A percentile compares a stretch with the other conserved stretches of the same genome.
phyloP scores from a whole-genome alignment of 129 eudicot genomes.

The Dittrichia graveolens region DNA sequence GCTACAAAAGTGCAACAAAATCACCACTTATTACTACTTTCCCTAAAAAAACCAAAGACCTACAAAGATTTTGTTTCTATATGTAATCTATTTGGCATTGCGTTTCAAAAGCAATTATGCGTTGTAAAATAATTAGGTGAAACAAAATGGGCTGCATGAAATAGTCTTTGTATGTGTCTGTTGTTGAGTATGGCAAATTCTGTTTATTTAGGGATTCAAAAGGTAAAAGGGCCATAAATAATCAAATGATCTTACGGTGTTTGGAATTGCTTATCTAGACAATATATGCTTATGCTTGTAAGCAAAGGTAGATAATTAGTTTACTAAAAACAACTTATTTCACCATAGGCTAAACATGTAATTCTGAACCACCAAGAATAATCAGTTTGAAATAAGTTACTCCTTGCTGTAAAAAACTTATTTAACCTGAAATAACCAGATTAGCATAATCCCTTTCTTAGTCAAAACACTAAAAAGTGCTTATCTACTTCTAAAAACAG shows the following conservation, averaged over 20 bases:
- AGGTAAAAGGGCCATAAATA: neutral
- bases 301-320: neutral
- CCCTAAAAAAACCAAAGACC: neutral
- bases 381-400: neutral
- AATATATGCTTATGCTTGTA: neutral
- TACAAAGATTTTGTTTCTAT: neutral
- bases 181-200: neutral
- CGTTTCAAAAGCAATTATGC: neutral
- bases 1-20: conserved; percentile 44
- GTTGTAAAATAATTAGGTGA: neutral
- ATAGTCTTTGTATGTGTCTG: neutral
- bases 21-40: conserved; percentile 1
- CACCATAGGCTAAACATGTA: neutral
- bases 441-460: neutral
- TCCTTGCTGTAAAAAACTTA: neutral
- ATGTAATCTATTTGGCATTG: neutral
- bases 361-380: neutral
- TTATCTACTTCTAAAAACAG: neutral
- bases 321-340: neutral
- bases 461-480: neutral
- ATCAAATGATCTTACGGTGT: neutral
- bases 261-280: neutral
- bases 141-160: conserved; percentile 2
- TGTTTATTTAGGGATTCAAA: neutral
- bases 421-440: too few species aligned